Base-by-base conservation (phyloP, 2,329 filamentous ascomycete species). In the Piedraia hortae region DNA sequence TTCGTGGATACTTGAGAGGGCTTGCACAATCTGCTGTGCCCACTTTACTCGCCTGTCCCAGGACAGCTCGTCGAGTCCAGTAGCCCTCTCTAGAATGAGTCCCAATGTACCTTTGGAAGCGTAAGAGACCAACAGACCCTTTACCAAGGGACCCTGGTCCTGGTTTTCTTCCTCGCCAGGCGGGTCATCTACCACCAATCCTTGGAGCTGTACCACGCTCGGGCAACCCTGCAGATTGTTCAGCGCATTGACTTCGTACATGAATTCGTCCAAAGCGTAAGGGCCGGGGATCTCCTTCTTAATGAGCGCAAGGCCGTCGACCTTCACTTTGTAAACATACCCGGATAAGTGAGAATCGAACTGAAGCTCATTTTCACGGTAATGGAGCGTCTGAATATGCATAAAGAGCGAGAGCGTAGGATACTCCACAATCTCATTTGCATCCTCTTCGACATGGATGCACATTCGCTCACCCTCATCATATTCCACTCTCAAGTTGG, bases 281-380 rank as follows among this genome's bases (percentile, higher is more conserved):
- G 80, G 82, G 1, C 82, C 80, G 1, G 85, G 85, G 9, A 97
- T 93, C 40, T 97, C 85, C 44, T 97, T 97, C 46, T 93, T 93
- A 47, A 97, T 90, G 35, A 78, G 69, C 2, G 63, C 51, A 26
- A 57, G 50, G 6, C 61, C 65, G 26, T 61, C 53, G 16, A 78
- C 61, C 8, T 52, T 58, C 25, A 97, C 77, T 42, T 88, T 89
- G 55, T 93, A 97, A 10, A 93, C 85, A 41, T 93, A 97, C 2
- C 85, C 85, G 11, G 82, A 93, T 43, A 93, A 63, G 48, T 97
- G 85, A 1, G 75, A 73, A 33, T 88, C 73, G 36, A 97, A 91
- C 18, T 63, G 54, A 16, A 97, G 53, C 16, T 77, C 63, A 21
- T 59, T 62, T 41, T 93, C 82, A 16, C 54, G 57, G 43, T 69